A percentile compares a stretch with the other conserved stretches of the same genome.
phyloP scores from a whole-genome alignment of 164 flowering plant genomes.

The Aristolochia californica region DNA sequence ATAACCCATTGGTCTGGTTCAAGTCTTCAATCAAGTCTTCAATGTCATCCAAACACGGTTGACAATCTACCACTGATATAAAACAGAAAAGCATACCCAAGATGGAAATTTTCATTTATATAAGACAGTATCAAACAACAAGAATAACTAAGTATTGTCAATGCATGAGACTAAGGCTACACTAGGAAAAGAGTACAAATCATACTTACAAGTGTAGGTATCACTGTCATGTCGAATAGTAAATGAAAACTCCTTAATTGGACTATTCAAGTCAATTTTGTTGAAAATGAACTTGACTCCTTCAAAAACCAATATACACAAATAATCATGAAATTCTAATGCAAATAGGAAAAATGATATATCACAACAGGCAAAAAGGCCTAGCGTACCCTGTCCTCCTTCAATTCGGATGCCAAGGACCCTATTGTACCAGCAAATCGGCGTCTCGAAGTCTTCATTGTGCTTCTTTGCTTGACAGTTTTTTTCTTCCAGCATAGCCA shows the following conservation, averaged over 20 bases:
- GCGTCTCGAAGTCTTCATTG: conserved; percentile 45
- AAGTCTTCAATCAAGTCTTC: conserved; percentile 54
- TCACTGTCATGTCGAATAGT: conserved; percentile 57
- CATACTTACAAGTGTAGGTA: conserved; percentile 62
- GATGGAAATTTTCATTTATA: neutral
- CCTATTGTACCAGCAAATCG: conserved; percentile 74
- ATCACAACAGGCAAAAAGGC: neutral
- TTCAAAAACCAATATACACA: conserved; percentile 14
- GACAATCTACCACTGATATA: conserved; percentile 62
- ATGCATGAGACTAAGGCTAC: too few species aligned
- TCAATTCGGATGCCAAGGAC: conserved; percentile 79
- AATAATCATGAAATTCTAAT: neutral
- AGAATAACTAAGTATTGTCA: too few species aligned
- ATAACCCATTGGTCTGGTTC: conserved; percentile 72
- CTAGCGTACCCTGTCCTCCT: conserved; percentile 61
- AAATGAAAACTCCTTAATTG: conserved; percentile 57
- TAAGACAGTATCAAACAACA: neutral
- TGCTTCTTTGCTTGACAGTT: conserved; percentile 19
- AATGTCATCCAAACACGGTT: conserved; percentile 43
- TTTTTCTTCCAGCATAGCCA: conserved; percentile 35
- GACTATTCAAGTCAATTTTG: conserved; percentile 41
- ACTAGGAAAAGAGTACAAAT: neutral
- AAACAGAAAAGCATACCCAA: conserved; percentile 1
- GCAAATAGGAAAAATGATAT: neutral
- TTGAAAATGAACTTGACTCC: conserved; percentile 80